Evolutionary conservation across 257 asterid species (phyloP).

Genomic region (Solanum bulbocastanum): DNA sequence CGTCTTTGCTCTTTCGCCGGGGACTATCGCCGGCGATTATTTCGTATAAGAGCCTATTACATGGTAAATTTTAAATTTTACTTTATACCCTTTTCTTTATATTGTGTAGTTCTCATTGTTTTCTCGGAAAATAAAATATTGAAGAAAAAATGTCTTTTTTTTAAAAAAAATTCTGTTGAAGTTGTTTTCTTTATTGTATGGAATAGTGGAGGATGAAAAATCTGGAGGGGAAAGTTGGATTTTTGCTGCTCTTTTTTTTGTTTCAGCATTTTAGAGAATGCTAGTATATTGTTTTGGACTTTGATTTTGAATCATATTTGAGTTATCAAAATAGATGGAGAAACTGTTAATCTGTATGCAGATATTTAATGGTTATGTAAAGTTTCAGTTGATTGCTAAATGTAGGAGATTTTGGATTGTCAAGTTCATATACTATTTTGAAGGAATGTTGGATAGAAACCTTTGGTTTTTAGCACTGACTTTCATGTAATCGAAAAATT

Average conservation of each 20-base stretch:
- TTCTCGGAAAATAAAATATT: background rate
- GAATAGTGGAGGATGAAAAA: background rate
- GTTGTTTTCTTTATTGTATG: background rate
- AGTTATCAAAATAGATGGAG: background rate
- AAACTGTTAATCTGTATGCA: background rate
- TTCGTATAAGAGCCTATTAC: conserved; percentile 6
- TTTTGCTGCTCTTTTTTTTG: background rate
- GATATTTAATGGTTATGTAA: background rate
- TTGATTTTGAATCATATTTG: background rate
- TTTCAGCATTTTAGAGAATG: background rate
- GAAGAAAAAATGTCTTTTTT: background rate
- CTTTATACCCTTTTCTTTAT: background rate
- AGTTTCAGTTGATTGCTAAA: background rate
- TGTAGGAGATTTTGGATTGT: background rate
- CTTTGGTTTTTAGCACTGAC: background rate
- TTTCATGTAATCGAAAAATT: background rate
- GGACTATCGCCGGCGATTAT: conserved; percentile 7
- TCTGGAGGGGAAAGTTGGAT: background rate
- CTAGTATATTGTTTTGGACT: background rate
- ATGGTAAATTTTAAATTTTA: conserved; percentile 17
- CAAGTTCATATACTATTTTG: background rate
- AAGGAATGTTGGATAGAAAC: background rate
- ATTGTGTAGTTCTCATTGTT: background rate
- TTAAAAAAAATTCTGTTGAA: background rate
- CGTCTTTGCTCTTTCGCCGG: conserved; percentile 40